Conservation (phyloP, 2,329 filamentous ascomycete species). For the Neofusicoccum ribis region DNA sequence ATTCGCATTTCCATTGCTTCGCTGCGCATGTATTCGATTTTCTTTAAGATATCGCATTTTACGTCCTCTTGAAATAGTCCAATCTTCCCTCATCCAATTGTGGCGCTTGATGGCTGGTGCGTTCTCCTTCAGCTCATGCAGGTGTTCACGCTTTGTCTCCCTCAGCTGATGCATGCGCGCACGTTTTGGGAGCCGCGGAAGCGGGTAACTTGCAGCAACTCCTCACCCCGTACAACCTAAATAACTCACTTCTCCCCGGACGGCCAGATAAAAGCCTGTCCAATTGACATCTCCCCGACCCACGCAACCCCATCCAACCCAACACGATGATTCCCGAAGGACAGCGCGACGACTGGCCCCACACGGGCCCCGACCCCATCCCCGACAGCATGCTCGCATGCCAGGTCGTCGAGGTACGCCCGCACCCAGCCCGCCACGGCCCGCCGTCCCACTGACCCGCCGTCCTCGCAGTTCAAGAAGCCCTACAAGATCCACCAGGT, state of each 20-base stretch:
- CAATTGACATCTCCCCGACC: neutral
- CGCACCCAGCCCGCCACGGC: neutral
- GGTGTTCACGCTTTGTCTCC: neutral
- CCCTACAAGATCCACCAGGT: constrained; percentile 54
- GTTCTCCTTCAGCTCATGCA: neutral
- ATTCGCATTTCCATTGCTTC: neutral
- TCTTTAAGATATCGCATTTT: neutral
- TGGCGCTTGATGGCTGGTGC: neutral
- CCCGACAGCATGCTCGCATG: constrained; percentile 50
- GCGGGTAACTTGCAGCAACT: neutral
- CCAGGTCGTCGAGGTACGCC: constrained; percentile 47
- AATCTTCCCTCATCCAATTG: neutral
- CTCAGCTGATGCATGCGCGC: constrained; percentile 4
- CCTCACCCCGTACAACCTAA: neutral
- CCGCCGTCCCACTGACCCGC: neutral
- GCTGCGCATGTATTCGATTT: neutral
- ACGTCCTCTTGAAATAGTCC: neutral
- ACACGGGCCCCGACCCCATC: constrained; percentile 27
- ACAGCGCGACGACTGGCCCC: constrained; percentile 17
- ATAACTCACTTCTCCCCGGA: neutral
- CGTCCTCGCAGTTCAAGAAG: constrained; percentile 46
- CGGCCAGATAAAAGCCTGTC: neutral
- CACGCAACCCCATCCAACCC: neutral
- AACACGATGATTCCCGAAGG: neutral
- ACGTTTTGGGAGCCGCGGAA: neutral